Evolutionary conservation across 495 filamentous ascomycete species (phyloP).

Genomic region (Xylaria telfairii): DNA sequence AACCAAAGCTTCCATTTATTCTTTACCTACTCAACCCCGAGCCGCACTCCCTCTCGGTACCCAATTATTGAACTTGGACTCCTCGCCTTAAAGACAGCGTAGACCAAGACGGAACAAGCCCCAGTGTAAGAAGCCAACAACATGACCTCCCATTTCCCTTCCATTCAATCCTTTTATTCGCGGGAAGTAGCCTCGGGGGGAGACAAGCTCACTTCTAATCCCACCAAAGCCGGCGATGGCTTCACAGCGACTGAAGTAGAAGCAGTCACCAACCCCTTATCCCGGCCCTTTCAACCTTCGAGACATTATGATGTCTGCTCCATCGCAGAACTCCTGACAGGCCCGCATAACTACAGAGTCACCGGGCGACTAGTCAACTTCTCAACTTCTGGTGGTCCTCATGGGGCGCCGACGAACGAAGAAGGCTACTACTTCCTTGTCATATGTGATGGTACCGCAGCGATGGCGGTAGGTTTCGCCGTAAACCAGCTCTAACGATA

Average conservation of each 20-base stretch:
- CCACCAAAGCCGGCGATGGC: constrained; percentile 47
- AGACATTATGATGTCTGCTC: constrained; percentile 55
- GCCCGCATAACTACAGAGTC: constrained; percentile 58
- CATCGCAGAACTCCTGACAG: constrained; percentile 59
- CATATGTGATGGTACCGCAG: constrained; percentile 64
- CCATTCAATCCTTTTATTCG: constrained; percentile 63
- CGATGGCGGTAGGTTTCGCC: constrained; percentile 54
- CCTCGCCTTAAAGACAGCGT: not conserved
- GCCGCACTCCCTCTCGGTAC: too few species aligned
- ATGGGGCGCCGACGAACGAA: constrained; percentile 30
- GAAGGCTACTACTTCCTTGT: constrained; percentile 60
- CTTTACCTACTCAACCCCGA: too few species aligned
- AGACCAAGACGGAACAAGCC: not conserved
- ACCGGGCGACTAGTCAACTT: constrained; percentile 67
- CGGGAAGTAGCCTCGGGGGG: constrained; percentile 33
- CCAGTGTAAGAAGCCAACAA: not conserved
- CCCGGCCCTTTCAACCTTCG: constrained; percentile 60
- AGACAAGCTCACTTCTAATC: constrained; percentile 6
- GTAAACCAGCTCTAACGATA: not conserved
- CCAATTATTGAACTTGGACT: too few species aligned
- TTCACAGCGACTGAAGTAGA: constrained; percentile 58
- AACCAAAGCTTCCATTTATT: not conserved
- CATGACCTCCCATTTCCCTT: constrained; percentile 49
- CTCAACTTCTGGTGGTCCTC: constrained; percentile 49
- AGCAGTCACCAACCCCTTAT: constrained; percentile 45